Evolutionary conservation across 768 basidiomycete genomes (phyloP).

Genomic region (Phanerochaete sordida): DNA sequence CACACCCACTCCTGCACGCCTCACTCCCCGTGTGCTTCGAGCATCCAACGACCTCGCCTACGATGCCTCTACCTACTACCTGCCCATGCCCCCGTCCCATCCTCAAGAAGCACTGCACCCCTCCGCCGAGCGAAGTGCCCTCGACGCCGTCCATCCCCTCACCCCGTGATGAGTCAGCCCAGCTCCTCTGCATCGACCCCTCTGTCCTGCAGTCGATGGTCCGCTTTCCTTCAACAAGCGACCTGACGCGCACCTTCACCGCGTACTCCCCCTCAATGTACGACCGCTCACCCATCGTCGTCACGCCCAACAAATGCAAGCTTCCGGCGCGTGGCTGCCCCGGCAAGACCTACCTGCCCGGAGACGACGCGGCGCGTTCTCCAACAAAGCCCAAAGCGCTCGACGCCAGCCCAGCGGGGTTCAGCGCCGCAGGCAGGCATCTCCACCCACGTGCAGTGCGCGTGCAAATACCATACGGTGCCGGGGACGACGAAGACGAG

Average conservation of each 20-base stretch:
- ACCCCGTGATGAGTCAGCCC: constrained; percentile 25
- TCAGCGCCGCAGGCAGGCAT: constrained; percentile 29
- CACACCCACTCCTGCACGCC: constrained; percentile 2
- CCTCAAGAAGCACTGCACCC: constrained; percentile 42
- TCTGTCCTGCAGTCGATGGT: constrained; percentile 46
- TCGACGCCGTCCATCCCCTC: constrained; percentile 21
- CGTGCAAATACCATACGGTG: constrained; percentile 3
- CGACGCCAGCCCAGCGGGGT: background rate
- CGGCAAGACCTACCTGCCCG: constrained; percentile 41
- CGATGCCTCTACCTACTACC: constrained; percentile 20
- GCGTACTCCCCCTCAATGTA: constrained; percentile 49
- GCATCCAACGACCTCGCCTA: background rate
- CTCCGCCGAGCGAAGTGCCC: constrained; percentile 7
- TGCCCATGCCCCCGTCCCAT: constrained; percentile 47
- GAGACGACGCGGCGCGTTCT: constrained; percentile 20
- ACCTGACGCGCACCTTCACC: constrained; percentile 35
- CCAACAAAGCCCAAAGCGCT: constrained; percentile 3
- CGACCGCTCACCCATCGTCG: constrained; percentile 78
- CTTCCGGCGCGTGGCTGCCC: constrained; percentile 72
- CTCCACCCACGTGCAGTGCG: constrained; percentile 43
- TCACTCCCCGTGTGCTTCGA: background rate
- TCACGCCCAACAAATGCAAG: constrained; percentile 67
- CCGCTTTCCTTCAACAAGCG: constrained; percentile 42
- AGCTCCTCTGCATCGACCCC: constrained; percentile 48
- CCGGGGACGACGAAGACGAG: constrained; percentile 15